Conservation (phyloP, 169 alveolate genomes). For the Eimeria necatrix region DNA sequence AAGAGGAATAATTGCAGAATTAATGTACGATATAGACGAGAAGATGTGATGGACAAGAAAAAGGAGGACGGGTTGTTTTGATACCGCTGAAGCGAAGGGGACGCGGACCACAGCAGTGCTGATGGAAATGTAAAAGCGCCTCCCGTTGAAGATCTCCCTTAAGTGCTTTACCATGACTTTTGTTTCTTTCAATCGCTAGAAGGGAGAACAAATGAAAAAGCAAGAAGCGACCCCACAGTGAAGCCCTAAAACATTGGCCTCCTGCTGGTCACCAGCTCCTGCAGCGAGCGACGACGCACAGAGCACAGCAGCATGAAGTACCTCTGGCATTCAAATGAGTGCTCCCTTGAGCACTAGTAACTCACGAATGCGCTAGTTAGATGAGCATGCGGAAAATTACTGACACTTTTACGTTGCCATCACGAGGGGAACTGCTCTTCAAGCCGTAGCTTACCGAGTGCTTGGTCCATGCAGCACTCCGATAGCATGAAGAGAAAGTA, state of each 20-base stretch:
- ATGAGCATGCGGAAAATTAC: too few relatives aligned
- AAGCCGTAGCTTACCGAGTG: too few relatives aligned
- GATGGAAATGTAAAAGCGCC: background rate
- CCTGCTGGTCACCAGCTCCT: slow-evolving; percentile 30
- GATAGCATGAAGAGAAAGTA: too few relatives aligned
- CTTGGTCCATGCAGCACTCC: too few relatives aligned
- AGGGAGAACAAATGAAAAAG: background rate
- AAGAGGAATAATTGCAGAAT: background rate
- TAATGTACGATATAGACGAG: background rate
- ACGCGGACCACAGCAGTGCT: slow-evolving; percentile 4
- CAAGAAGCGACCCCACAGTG: background rate
- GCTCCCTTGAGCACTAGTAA: too few relatives aligned
- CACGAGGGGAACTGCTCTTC: too few relatives aligned
- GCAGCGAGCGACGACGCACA: slow-evolving; percentile 3
- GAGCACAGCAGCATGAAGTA: too few relatives aligned
- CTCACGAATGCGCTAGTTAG: too few relatives aligned
- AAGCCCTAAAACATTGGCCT: background rate
- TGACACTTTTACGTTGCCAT: too few relatives aligned
- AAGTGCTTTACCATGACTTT: too few relatives aligned
- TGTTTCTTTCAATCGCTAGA: background rate
- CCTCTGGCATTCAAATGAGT: too few relatives aligned
- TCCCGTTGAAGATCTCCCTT: background rate
- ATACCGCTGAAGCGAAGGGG: background rate
- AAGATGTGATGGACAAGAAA: background rate
- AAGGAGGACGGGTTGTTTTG: background rate